Conservation (phyloP, 192 early-diverging fungal genomes). For the Linnemannia hyalina region DNA sequence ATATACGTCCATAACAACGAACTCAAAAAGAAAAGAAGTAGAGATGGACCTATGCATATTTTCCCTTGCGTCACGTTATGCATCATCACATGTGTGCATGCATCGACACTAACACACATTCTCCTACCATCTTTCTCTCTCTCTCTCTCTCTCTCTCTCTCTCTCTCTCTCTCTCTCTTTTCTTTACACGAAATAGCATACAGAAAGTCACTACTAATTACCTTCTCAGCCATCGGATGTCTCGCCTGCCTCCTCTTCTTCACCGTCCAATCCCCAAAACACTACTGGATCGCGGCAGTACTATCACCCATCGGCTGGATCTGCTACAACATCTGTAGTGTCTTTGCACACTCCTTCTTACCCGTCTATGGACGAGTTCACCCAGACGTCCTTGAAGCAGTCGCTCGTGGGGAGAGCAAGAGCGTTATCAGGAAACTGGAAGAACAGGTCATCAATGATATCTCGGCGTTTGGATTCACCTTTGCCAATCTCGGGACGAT, state of each 20-base stretch:
- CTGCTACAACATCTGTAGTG: constrained; percentile 44
- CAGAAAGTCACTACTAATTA: constrained; percentile 47
- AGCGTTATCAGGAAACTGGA: constrained; percentile 11
- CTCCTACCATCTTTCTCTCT: not conserved
- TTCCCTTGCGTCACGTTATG: not conserved
- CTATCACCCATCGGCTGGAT: constrained; percentile 44
- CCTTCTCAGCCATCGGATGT: constrained; percentile 37
- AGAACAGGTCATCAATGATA: constrained; percentile 40
- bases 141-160: not conserved
- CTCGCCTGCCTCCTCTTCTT: constrained; percentile 33
- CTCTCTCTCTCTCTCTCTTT: not conserved
- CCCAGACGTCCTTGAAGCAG: constrained; percentile 39
- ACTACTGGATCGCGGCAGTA: constrained; percentile 35
- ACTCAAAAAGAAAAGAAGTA: not conserved
- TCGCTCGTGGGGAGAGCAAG: constrained; percentile 3
- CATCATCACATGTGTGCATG: not conserved
- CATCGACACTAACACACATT: not conserved
- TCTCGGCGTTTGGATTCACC: constrained; percentile 32
- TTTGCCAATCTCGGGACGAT: constrained; percentile 11
- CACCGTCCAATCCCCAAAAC: constrained; percentile 9
- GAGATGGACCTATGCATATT: not conserved
- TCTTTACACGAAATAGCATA: constrained; percentile 17
- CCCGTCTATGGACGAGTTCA: constrained; percentile 55
- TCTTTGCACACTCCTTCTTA: constrained; percentile 60
- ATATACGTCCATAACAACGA: not conserved